Percentiles rank a stretch among this genome's conserved stretches.
Evolutionary conservation across 179 eudicot genomes (phyloP).

Genomic region (Silene coronaria): DNA sequence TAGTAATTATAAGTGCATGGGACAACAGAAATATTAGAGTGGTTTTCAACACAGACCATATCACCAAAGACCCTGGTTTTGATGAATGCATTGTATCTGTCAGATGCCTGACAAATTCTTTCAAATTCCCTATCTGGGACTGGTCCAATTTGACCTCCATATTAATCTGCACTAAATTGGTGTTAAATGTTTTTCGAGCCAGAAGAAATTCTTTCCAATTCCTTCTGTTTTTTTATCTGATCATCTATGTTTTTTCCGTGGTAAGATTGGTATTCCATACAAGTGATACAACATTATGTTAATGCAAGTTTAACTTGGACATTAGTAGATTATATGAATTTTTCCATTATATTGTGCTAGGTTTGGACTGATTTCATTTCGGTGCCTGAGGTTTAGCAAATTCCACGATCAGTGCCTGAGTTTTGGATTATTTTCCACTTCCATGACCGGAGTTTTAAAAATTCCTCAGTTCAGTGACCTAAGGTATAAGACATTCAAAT

Average conservation of each 20-base stretch:
- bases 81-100: constrained; percentile 69
- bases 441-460: no score
- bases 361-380: no score
- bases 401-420: no score
- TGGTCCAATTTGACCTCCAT: constrained; percentile 63
- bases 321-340: not conserved
- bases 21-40: not conserved
- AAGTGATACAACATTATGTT: not conserved
- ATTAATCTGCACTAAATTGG: constrained; percentile 56
- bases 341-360: no score
- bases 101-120: constrained; percentile 71
- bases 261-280: not conserved
- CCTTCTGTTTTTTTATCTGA: not conserved
- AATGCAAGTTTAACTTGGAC: not conserved
- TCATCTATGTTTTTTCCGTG: not conserved
- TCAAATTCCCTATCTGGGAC: constrained; percentile 50
- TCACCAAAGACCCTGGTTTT: constrained; percentile 76
- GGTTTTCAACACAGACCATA: constrained; percentile 48
- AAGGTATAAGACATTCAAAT: no score
- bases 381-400: no score
- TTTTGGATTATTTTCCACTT: no score
- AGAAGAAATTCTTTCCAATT: not conserved
- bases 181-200: constrained; percentile 8
- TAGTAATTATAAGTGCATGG: constrained; percentile 8
- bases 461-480: no score